Conservation (phyloP, 2,329 filamentous ascomycete species). For the Beauveria australis region DNA sequence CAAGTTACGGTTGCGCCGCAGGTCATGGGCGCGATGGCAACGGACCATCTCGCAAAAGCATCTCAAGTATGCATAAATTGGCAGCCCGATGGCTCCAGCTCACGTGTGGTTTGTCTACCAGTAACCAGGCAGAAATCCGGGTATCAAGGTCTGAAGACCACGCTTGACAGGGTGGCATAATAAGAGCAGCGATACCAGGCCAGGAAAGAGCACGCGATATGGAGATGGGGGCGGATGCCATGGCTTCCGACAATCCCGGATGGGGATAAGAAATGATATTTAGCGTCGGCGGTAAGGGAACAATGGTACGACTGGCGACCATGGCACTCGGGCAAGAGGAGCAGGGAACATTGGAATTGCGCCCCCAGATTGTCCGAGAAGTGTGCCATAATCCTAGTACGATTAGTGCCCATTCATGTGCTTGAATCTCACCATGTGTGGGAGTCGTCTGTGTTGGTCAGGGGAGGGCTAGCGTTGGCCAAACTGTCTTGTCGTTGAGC, state of each 20-base stretch:
- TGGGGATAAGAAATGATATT: background rate
- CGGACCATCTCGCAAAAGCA: background rate
- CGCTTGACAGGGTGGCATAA: background rate
- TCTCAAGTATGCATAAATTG: background rate
- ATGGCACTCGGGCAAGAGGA: background rate
- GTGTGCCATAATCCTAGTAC: background rate
- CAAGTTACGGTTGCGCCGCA: background rate
- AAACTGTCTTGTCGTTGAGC: background rate
- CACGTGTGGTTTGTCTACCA: background rate
- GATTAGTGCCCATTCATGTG: conserved; percentile 1
- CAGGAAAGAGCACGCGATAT: conserved; percentile 4
- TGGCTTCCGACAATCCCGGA: conserved; percentile 1
- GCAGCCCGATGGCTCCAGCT: background rate
- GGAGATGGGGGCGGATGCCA: background rate
- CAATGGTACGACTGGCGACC: background rate
- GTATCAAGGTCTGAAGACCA: background rate
- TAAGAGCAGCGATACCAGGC: background rate
- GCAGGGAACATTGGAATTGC: background rate
- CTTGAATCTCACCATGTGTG: conserved; percentile 1
- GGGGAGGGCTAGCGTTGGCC: background rate
- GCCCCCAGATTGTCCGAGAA: background rate
- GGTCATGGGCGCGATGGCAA: background rate
- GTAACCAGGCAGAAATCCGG: background rate
- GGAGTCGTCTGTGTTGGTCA: background rate
- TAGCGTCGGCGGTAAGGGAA: background rate